These are phyloP conservation scores for Nitzschia sp. DNA, from an alignment of 108 stramenopile species.

Conservation along the genomic window DNA sequence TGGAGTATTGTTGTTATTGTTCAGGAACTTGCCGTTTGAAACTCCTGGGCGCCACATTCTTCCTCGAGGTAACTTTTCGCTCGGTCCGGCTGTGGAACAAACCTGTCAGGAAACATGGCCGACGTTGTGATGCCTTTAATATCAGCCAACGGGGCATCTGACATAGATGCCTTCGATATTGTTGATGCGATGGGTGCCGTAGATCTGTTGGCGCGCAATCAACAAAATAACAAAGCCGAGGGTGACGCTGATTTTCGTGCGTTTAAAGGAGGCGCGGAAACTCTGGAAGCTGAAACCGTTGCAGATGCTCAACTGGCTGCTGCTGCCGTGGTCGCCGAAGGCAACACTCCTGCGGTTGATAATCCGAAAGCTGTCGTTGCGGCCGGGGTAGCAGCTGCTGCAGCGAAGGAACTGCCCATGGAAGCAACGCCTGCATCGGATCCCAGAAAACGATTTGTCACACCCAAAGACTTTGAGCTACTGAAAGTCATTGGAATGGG, in stretches of 20 bases:
- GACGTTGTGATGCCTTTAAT: background rate
- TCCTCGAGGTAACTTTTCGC: too few species aligned
- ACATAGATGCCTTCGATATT: conserved; percentile 21
- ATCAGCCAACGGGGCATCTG: background rate
- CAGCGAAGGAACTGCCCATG: background rate
- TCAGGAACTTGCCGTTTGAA: too few species aligned
- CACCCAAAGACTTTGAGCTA: conserved; percentile 88
- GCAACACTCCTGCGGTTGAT: background rate
- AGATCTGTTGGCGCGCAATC: conserved; percentile 18
- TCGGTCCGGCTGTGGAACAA: too few species aligned
- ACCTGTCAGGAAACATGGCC: too few species aligned
- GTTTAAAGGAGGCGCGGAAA: conserved; percentile 12
- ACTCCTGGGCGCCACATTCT: too few species aligned
- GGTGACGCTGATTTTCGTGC: conserved; percentile 33
- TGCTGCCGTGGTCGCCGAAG: conserved; percentile 2
- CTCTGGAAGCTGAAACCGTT: conserved; percentile 28
- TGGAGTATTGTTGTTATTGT: too few species aligned
- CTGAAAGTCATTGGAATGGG: conserved; percentile 96
- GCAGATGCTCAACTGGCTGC: conserved; percentile 28
- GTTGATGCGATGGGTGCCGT: conserved; percentile 34
- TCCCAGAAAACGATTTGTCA: conserved; percentile 48
- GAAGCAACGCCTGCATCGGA: background rate
- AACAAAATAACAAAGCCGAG: background rate
- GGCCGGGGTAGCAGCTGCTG: background rate
- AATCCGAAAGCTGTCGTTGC: background rate